phyloP scores from a whole-genome alignment of 441 rosid genomes.

The Raphanus hybrid region DNA sequence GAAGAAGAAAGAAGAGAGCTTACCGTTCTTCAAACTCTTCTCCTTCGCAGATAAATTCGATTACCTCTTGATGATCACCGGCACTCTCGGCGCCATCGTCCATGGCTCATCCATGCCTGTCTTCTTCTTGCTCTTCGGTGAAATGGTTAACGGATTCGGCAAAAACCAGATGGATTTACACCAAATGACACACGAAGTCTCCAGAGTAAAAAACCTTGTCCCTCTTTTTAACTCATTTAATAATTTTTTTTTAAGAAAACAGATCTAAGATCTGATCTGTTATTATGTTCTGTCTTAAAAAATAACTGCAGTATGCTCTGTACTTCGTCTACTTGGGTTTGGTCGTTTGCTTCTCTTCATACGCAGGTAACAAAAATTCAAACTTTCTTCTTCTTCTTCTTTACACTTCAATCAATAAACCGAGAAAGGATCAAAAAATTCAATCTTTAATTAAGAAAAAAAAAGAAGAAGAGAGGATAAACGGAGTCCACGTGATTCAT shows the following conservation, averaged over 20 bases:
- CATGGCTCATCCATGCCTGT: conserved; percentile 98
- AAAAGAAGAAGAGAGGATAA: conserved; percentile 27
- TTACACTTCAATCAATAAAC: conserved; percentile 17
- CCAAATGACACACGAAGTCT: conserved; percentile 91
- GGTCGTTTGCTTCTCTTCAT: conserved; percentile 93
- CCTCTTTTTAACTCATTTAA: neutral
- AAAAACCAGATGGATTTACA: conserved; percentile 87
- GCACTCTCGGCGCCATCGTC: conserved; percentile 86
- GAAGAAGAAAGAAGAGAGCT: conserved; percentile 91
- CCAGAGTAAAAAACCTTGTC: conserved; percentile 52
- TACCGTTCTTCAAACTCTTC: conserved; percentile 90
- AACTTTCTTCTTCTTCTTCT: neutral
- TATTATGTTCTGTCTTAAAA: conserved; percentile 2
- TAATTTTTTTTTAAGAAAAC: neutral
- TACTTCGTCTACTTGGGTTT: conserved; percentile 95
- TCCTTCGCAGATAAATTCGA: conserved; percentile 92
- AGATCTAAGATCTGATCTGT: conserved; percentile 60
- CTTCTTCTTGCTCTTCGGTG: conserved; percentile 88
- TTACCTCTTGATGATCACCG: conserved; percentile 74
- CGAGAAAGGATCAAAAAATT: neutral
- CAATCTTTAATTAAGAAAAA: neutral
- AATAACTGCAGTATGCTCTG: conserved; percentile 77
- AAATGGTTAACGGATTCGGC: conserved; percentile 98
- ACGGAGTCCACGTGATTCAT: conserved; percentile 58
- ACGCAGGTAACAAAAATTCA: conserved; percentile 63